phyloP scores from a whole-genome alignment of 1,284 basidiomycete genomes.

The Moesziomyces sp. region DNA sequence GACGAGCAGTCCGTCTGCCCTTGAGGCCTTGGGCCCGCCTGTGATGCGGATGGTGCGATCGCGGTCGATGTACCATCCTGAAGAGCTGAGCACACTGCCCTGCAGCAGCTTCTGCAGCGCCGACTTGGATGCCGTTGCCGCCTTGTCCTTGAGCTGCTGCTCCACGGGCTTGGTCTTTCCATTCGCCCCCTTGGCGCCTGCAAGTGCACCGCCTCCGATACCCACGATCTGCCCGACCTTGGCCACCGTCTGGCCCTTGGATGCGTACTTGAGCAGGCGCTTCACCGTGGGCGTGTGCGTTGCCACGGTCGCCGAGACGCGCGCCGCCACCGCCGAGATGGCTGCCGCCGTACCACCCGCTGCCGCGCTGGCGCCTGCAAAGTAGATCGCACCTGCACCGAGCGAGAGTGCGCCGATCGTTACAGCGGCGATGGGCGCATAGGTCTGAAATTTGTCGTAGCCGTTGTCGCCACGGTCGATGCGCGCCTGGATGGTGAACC shows the following conservation, averaged over 20 bases:
- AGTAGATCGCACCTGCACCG: slow-evolving; percentile 58
- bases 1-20: slow-evolving; percentile 52
- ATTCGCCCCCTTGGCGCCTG: slow-evolving; percentile 22
- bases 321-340: slow-evolving; percentile 39
- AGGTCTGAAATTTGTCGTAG: slow-evolving; percentile 55
- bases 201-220: slow-evolving; percentile 54
- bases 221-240: slow-evolving; percentile 57
- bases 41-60: slow-evolving; percentile 54
- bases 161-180: slow-evolving; percentile 47
- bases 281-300: slow-evolving; percentile 49
- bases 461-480: slow-evolving; percentile 52
- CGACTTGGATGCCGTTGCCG: slow-evolving; percentile 43
- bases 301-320: slow-evolving; percentile 44
- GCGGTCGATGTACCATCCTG: slow-evolving; percentile 59
- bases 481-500: slow-evolving; percentile 60
- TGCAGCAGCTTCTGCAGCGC: slow-evolving; percentile 51
- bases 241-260: slow-evolving; percentile 51
- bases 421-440: slow-evolving; percentile 54
- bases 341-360: slow-evolving; percentile 51
- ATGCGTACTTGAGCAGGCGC: slow-evolving; percentile 51
- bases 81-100: slow-evolving; percentile 54
- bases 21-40: slow-evolving; percentile 52
- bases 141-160: slow-evolving; percentile 35
- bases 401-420: slow-evolving; percentile 47
- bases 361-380: slow-evolving; percentile 46